A percentile compares a stretch with the other conserved stretches of the same genome.
phyloP scores from a whole-genome alignment of 1,284 basidiomycete genomes.

The Ustilago vetiveriae region DNA sequence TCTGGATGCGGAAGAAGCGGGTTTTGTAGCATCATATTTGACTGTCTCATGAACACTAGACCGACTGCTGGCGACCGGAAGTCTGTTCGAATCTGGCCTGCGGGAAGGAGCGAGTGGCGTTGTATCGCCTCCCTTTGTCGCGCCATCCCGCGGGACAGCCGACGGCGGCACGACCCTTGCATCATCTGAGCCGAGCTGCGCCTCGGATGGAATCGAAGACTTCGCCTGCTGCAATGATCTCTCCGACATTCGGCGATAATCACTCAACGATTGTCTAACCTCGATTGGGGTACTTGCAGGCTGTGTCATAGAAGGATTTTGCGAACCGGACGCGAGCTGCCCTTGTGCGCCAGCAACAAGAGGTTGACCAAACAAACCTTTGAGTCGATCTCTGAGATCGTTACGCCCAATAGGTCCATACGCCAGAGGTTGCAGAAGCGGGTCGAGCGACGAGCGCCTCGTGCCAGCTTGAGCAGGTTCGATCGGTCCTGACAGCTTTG shows the following conservation, averaged over 20 bases:
- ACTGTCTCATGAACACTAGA: not conserved
- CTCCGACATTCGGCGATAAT: not conserved
- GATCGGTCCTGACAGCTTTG: not conserved
- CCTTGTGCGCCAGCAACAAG: constrained; percentile 16
- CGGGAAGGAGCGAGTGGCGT: not conserved
- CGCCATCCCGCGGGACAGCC: too few relatives aligned
- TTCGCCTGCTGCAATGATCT: not conserved
- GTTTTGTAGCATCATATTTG: not conserved
- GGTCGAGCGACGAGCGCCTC: constrained; percentile 21
- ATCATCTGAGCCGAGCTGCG: not conserved
- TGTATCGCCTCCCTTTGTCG: not conserved
- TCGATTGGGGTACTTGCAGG: not conserved
- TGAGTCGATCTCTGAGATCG: constrained; percentile 35
- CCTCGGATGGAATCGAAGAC: not conserved
- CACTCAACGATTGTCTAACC: not conserved
- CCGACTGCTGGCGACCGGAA: not conserved
- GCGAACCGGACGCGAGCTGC: not conserved
- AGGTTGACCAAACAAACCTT: constrained; percentile 47
- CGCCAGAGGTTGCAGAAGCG: constrained; percentile 29
- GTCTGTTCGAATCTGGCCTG: not conserved
- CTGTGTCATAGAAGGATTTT: too few relatives aligned
- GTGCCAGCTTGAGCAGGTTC: not conserved
- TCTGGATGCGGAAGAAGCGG: not conserved
- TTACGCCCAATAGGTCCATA: constrained; percentile 18
- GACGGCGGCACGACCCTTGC: not conserved